Evolutionary conservation across 345 rosid species (phyloP).

Genomic region (Eucalyptus cladocalyx): DNA sequence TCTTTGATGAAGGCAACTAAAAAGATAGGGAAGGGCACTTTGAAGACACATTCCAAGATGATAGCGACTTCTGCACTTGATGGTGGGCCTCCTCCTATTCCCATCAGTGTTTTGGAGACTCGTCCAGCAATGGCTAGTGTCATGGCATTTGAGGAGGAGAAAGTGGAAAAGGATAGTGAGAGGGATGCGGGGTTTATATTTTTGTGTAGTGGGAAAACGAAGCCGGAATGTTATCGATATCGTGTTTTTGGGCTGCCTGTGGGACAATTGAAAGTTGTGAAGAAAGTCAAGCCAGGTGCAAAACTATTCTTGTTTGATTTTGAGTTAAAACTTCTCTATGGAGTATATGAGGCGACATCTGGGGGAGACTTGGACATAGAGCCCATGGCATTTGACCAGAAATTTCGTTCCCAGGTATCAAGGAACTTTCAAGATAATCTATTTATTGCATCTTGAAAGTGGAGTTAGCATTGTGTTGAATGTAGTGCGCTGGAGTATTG

Average conservation of each 20-base stretch:
- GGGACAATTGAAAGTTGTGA: slow-evolving; percentile 1
- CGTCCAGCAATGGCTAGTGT: background rate
- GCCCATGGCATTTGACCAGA: slow-evolving; percentile 12
- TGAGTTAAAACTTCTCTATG: slow-evolving; percentile 18
- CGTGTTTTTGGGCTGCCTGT: slow-evolving; percentile 21
- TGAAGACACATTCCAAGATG: background rate
- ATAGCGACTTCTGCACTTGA: background rate
- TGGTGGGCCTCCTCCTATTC: background rate
- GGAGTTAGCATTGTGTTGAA: background rate
- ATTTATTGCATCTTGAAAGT: background rate
- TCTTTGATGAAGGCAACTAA: background rate
- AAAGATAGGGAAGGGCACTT: background rate
- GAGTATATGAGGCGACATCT: slow-evolving; percentile 11
- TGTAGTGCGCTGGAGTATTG: background rate
- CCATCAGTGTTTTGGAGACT: background rate
- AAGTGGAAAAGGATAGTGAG: background rate
- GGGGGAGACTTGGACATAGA: slow-evolving; percentile 14
- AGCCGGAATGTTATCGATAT: slow-evolving; percentile 8
- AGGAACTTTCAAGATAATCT: background rate
- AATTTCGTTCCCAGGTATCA: slow-evolving; percentile 18
- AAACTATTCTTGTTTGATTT: slow-evolving; percentile 18
- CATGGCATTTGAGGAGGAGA: background rate
- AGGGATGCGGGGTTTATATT: slow-evolving; percentile 9
- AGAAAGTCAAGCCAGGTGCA: slow-evolving; percentile 5
- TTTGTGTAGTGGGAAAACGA: slow-evolving; percentile 12